These are phyloP conservation scores for Mortierella sp. DNA, from an alignment of 371 early-diverging fungal genomes.

Conservation along the genomic window DNA sequence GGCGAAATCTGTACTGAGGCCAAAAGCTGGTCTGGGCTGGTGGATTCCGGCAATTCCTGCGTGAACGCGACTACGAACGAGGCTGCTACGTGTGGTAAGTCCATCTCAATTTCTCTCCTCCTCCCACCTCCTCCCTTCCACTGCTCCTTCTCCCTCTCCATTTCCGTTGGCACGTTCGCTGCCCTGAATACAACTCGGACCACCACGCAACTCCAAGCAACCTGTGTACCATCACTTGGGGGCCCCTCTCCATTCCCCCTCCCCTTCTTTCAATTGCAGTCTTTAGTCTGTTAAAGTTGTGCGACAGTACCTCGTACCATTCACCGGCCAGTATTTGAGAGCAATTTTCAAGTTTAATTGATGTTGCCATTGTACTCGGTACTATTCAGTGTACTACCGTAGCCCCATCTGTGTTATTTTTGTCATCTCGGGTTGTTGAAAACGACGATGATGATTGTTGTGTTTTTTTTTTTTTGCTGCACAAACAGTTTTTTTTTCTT, in stretches of 20 bases:
- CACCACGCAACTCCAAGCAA: too few species aligned
- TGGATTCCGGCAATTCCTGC: constrained; percentile 3
- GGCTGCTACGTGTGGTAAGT: constrained; percentile 43
- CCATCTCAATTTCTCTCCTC: too few species aligned
- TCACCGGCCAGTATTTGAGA: constrained; percentile 33
- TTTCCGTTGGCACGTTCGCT: too few species aligned
- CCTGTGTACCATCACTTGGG: too few species aligned
- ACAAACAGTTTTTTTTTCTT: too few species aligned
- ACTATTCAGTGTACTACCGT: too few species aligned
- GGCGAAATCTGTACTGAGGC: constrained; percentile 1
- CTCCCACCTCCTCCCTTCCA: too few species aligned
- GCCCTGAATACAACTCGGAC: too few species aligned
- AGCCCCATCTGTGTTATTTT: constrained; percentile 14
- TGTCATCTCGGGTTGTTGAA: too few species aligned
- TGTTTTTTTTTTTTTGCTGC: neutral
- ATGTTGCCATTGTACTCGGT: constrained; percentile 1
- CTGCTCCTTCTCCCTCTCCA: constrained; percentile 1
- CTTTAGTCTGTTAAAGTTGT: constrained; percentile 10
- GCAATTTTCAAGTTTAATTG: constrained; percentile 32
- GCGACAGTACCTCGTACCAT: constrained; percentile 5
- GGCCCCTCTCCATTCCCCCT: too few species aligned
- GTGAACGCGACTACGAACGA: constrained; percentile 24
- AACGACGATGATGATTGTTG: too few species aligned
- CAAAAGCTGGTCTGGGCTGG: neutral
- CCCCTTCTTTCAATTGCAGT: too few species aligned